Base-by-base conservation (phyloP, 1,284 basidiomycete species). In the Pisolithus thermaeus region DNA sequence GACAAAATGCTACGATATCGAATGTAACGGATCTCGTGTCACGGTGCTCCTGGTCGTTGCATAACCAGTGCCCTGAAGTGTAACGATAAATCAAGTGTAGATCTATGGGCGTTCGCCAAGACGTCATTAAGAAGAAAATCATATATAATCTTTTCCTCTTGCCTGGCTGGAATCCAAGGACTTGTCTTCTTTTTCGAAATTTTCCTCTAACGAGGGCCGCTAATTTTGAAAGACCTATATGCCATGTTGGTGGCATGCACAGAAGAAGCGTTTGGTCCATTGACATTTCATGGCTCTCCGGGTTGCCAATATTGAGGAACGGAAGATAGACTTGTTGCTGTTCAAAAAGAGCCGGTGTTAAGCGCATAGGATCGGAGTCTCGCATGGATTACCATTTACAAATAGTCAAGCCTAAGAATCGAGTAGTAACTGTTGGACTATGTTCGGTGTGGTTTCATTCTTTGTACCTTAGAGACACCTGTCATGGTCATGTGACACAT, bases 41-140 rank as follows among this genome's bases (percentile, higher is more conserved):
- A 30, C 47, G 37, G 36, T 61, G 55, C 50, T 59, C 49, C 30
- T 54, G 27, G 44, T 59, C 59, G 45, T 61, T 60, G 49, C 56
- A 60, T 28, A 61, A 49, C 60, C 60, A 61, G 8, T 55, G 39
- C 27, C 57, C 56, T 36, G 56, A 53, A 3, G 60, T 60, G 50
- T 57, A 58, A 23, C 43, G 28, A 41, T 52, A 56, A 28, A 50
- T 36, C 41, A 41, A 36, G 25, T 45, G n/a, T 28, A 50, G 49
- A 45, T 50, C 49, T 50, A 42, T 45, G 37, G 16, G 37, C 16
- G 16, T 39, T 39, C 16, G 37, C 25, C 16, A 39, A 39, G 11
- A 38, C 9, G 45, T 46, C 45, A 46, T 23, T 32, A 25, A 22
- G 16, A 32, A 32, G 28, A 28, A 28, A 30, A 18, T 28, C 18